phyloP scores from a whole-genome alignment of 2,329 filamentous ascomycete genomes.

The Dactylellina leptospora region DNA sequence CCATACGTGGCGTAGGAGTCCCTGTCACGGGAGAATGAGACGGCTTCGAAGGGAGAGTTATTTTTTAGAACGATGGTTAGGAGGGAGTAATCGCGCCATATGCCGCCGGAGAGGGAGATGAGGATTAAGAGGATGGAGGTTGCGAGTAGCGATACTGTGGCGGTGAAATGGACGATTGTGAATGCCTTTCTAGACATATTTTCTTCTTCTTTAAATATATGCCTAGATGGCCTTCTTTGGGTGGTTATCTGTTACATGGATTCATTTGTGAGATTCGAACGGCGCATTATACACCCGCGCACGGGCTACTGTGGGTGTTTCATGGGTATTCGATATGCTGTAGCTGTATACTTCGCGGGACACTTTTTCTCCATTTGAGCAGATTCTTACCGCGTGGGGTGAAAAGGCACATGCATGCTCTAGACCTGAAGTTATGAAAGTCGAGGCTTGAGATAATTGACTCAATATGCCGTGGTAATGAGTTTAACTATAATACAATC shows the following conservation, averaged over 20 bases:
- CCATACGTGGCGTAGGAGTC: constrained; percentile 44
- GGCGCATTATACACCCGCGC: no score
- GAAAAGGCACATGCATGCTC: background rate
- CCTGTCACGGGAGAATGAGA: constrained; percentile 40
- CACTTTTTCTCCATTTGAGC: constrained; percentile 9
- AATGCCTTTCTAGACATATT: no score
- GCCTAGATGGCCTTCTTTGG: background rate
- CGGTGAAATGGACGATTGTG: constrained; percentile 32
- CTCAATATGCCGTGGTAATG: background rate
- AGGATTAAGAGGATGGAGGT: constrained; percentile 16
- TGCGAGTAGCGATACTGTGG: constrained; percentile 16
- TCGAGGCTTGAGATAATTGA: background rate
- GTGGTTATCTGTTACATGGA: background rate
- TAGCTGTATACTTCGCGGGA: no score
- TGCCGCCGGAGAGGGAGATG: constrained; percentile 41
- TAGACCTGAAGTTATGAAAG: background rate
- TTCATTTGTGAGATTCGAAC: no score
- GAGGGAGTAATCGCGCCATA: constrained; percentile 37
- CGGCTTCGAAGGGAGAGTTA: constrained; percentile 22
- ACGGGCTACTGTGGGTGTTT: no score
- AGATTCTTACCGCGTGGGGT: background rate
- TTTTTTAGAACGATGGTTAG: constrained; percentile 39
- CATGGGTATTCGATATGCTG: no score
- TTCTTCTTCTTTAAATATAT: no score
- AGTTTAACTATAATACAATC: no score